These are phyloP conservation scores for Cercospora sesami DNA, from an alignment of 2,329 filamentous ascomycete genomes.

Conservation along the genomic window DNA sequence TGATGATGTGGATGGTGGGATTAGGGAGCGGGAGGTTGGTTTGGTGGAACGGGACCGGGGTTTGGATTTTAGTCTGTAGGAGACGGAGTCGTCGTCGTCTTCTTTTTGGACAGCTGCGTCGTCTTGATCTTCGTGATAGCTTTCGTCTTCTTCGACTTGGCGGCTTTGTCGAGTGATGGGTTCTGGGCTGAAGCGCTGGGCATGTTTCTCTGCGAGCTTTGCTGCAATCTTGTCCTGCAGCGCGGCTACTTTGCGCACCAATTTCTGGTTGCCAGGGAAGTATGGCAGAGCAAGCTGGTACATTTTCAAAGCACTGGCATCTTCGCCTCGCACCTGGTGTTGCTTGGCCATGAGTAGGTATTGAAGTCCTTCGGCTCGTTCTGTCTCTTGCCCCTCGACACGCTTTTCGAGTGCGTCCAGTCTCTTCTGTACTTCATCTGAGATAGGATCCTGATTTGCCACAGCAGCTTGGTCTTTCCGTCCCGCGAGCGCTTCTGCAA, in stretches of 20 bases:
- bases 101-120: neutral
- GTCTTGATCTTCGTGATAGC: conserved; percentile 40
- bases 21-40: conserved; percentile 11
- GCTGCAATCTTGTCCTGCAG: conserved; percentile 54
- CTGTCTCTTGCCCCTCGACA: conserved; percentile 70
- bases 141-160: conserved; percentile 43
- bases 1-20: neutral
- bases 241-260: conserved; percentile 57
- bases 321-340: conserved; percentile 79
- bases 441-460: conserved; percentile 48
- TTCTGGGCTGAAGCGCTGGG: conserved; percentile 13
- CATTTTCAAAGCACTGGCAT: conserved; percentile 75
- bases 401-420: conserved; percentile 82
- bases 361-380: conserved; percentile 79
- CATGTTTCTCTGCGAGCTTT: conserved; percentile 39
- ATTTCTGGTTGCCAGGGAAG: conserved; percentile 82
- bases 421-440: conserved; percentile 75
- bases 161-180: neutral
- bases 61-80: conserved; percentile 44
- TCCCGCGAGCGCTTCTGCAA: conserved; percentile 84
- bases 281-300: conserved; percentile 81
- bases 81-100: conserved; percentile 42
- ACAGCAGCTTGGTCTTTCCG: conserved; percentile 51
- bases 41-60: conserved; percentile 29
- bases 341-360: conserved; percentile 89